These are phyloP conservation scores for Cyathus striatus DNA, from an alignment of 768 basidiomycete species.

Conservation along the genomic window DNA sequence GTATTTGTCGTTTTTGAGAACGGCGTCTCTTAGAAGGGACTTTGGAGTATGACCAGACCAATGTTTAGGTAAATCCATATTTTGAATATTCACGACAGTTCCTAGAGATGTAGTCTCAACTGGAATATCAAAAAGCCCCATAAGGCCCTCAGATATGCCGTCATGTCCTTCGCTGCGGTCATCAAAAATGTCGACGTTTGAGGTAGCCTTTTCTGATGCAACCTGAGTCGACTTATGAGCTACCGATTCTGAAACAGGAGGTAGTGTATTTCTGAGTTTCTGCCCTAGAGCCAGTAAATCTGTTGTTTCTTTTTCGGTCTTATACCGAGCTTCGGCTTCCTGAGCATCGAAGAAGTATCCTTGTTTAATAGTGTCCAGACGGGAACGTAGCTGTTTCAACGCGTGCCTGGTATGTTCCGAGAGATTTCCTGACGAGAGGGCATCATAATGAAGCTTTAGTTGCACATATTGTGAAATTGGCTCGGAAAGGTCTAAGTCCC, in stretches of 20 bases:
- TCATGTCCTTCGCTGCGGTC: constrained; percentile 41
- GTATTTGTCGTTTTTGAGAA: constrained; percentile 65
- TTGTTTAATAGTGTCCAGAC: constrained; percentile 39
- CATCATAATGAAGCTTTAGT: constrained; percentile 52
- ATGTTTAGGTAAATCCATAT: constrained; percentile 81
- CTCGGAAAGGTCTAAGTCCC: constrained; percentile 41
- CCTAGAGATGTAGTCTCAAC: constrained; percentile 55
- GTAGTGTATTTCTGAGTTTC: constrained; percentile 19
- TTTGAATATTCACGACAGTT: constrained; percentile 46
- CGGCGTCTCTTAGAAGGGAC: constrained; percentile 59
- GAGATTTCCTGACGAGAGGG: constrained; percentile 31
- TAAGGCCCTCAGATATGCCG: too few species aligned
- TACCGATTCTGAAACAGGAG: constrained; percentile 1
- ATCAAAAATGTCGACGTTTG: constrained; percentile 43
- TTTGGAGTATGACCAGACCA: constrained; percentile 83
- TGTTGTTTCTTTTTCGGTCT: constrained; percentile 44
- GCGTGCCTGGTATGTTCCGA: constrained; percentile 22
- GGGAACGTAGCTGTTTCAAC: constrained; percentile 32
- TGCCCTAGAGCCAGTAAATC: constrained; percentile 40
- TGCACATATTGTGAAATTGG: constrained; percentile 59
- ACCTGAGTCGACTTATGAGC: constrained; percentile 3
- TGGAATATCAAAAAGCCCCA: constrained; percentile 62
- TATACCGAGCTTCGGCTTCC: constrained; percentile 59
- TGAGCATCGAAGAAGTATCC: constrained; percentile 70
- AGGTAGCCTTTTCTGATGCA: constrained; percentile 6